Conservation (phyloP, 805 yeast species). For the Myxozyma monticola region DNA sequence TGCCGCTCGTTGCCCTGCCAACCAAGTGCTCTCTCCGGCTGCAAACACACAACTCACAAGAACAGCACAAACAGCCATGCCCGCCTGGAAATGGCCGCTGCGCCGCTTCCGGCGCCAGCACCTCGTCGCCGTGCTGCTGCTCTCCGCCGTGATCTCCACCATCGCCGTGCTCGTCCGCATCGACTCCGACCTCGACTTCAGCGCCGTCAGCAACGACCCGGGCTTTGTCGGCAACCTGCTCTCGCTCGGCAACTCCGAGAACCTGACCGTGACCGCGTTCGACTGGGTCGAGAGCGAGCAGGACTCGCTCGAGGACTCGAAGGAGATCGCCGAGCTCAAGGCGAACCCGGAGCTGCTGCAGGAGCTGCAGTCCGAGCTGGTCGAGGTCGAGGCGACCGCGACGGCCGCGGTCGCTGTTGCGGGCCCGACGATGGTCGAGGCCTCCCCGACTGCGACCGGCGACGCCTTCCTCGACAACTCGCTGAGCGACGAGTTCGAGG, state of each 20-base stretch:
- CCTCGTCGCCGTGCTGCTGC: constrained; percentile 1
- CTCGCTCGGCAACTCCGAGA: background rate
- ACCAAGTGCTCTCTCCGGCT: no score
- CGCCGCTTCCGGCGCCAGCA: background rate
- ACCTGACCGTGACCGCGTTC: background rate
- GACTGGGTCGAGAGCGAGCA: constrained; percentile 6
- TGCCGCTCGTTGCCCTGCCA: no score
- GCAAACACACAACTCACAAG: no score
- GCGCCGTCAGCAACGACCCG: constrained; percentile 3
- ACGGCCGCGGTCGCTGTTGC: background rate
- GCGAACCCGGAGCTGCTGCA: background rate
- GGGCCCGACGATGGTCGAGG: no score
- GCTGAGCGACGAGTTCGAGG: no score
- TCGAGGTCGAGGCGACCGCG: background rate
- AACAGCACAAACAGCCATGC: no score
- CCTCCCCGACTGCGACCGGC: no score
- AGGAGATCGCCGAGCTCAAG: constrained; percentile 2
- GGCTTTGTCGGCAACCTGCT: background rate
- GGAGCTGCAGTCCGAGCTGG: constrained; percentile 1
- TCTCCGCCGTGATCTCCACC: background rate
- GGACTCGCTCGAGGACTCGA: background rate
- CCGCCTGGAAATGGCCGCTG: no score
- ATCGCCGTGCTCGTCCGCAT: constrained; percentile 4
- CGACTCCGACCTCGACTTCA: constrained; percentile 7
- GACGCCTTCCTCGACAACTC: no score